Percentiles rank a stretch among this genome's conserved stretches.
These are phyloP conservation scores for Populus trichocarpa DNA, from an alignment of 441 rosid genomes.

Conservation along the genomic window DNA sequence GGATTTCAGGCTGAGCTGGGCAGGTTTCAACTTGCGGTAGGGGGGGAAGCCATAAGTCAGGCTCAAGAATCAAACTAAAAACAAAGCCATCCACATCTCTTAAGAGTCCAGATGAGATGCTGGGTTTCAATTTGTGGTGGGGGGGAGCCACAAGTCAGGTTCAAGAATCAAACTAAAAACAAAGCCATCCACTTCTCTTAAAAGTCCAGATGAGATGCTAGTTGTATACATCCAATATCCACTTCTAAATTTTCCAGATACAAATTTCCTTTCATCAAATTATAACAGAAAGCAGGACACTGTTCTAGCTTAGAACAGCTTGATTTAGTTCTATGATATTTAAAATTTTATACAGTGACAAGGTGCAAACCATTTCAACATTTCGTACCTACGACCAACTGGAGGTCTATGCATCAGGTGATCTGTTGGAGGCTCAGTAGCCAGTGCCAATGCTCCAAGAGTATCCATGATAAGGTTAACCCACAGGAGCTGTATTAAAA, in stretches of 20 bases:
- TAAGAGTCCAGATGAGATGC: background rate
- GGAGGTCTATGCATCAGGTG: constrained; percentile 84
- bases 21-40: background rate
- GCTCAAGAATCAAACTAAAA: background rate
- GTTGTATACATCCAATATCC: background rate
- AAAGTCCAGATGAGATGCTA: background rate
- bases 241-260: background rate
- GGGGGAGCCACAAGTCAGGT: background rate
- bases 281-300: background rate
- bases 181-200: background rate
- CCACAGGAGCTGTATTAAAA: constrained; percentile 84
- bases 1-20: background rate
- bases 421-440: constrained; percentile 97
- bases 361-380: background rate
- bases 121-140: background rate
- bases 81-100: background rate
- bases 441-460: constrained; percentile 96
- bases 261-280: background rate
- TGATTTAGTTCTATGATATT: background rate
- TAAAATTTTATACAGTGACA: background rate
- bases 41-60: background rate
- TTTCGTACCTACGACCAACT: constrained; percentile 80
- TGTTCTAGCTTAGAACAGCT: background rate
- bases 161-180: background rate
- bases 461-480: constrained; percentile 99